A percentile compares a stretch with the other conserved stretches of the same genome.
These are phyloP conservation scores for Nephelium lappaceum DNA, from an alignment of 345 rosid genomes.

Conservation along the genomic window DNA sequence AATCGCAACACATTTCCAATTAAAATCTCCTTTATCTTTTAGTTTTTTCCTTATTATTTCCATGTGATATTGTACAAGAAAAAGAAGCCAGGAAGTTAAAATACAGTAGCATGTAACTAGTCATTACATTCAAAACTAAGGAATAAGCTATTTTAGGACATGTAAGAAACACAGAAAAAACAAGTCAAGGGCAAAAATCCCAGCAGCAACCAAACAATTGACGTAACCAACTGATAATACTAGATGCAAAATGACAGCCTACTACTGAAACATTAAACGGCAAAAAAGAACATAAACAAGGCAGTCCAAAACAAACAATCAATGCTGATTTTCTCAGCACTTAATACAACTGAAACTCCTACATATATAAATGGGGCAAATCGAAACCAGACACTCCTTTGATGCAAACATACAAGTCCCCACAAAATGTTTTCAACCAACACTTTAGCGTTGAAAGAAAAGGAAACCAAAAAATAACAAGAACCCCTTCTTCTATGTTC, in stretches of 20 bases:
- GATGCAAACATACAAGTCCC: neutral
- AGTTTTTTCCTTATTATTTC: neutral
- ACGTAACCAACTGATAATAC: neutral
- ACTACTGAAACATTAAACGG: neutral
- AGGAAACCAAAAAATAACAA: neutral
- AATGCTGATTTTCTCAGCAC: neutral
- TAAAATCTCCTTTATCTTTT: neutral
- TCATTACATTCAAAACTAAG: neutral
- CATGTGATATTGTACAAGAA: neutral
- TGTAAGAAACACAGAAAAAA: neutral
- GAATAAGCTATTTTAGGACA: neutral
- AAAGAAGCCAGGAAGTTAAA: neutral
- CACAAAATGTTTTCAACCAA: neutral
- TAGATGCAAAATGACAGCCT: neutral
- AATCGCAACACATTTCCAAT: neutral
- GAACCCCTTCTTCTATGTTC: neutral
- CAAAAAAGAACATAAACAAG: neutral
- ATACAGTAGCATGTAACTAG: neutral
- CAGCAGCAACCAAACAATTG: constrained; percentile 1
- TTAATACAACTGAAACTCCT: constrained; percentile 1
- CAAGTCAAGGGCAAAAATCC: neutral
- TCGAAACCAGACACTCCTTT: constrained; percentile 9
- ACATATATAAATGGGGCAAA: neutral
- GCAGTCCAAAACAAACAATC: neutral
- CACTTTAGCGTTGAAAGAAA: neutral